Percentiles rank a stretch among this genome's conserved stretches.
These are phyloP conservation scores for Selaginella tamariscina DNA, from an alignment of 75 land plant genomes.

Conservation along the genomic window DNA sequence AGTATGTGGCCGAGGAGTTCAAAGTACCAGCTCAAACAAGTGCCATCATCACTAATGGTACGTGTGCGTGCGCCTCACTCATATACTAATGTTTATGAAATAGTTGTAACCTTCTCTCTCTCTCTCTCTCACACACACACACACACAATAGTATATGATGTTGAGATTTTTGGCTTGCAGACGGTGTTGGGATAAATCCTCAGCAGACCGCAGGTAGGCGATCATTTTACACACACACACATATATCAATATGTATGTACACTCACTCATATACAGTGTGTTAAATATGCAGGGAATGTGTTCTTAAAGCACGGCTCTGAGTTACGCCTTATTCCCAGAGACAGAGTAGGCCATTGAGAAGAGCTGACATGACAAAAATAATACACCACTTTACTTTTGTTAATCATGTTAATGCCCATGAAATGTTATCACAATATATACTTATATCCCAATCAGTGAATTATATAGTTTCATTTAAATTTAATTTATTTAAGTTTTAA, in stretches of 20 bases:
- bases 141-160: too few species aligned
- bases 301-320: slow-evolving; percentile 97
- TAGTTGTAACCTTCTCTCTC: background rate
- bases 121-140: too few species aligned
- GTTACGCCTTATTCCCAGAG: slow-evolving; percentile 91
- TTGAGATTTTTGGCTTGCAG: slow-evolving; percentile 28
- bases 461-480: too few species aligned
- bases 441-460: too few species aligned
- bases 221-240: too few species aligned
- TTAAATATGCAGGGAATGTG: slow-evolving; percentile 61
- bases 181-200: slow-evolving; percentile 99
- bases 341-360: slow-evolving; percentile 50
- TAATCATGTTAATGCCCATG: too few species aligned
- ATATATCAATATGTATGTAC: too few species aligned
- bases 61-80: too few species aligned
- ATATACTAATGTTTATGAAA: too few species aligned
- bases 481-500: too few species aligned
- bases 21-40: slow-evolving; percentile 99
- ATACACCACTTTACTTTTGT: background rate
- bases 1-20: slow-evolving; percentile 96
- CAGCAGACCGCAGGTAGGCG: slow-evolving; percentile 95
- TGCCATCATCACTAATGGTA: slow-evolving; percentile 97
- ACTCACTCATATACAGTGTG: background rate
- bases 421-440: too few species aligned
- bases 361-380: background rate